Base-by-base conservation (phyloP, 441 rosid genomes). In the Cnidoscolus chayamansa region DNA sequence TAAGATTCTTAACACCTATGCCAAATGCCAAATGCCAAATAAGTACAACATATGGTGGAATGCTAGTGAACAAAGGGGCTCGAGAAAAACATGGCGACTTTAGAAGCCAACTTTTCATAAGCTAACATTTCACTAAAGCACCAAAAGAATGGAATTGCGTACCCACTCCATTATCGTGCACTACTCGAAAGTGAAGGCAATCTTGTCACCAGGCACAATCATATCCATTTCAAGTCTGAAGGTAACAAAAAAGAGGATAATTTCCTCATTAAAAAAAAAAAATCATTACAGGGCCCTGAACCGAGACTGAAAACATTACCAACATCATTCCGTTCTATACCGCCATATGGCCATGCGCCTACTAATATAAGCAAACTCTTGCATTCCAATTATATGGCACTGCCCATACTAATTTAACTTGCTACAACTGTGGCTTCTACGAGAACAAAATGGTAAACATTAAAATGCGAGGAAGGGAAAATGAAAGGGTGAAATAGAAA, bases 351-450 rank as follows among this genome's bases (percentile, higher is more conserved):
- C 69, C n/a, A 66, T 25, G 63, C 20, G 43, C 15, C 4, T 30
- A 48, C 57, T 54, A 58, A 51, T 30, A 12, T 10, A 59, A 32
- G 57, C 19, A 68, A 47, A 71, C 51, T 68, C 58, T 45, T 73
- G 54, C 75, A 78, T 65, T 54, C 66, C 67, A 54, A 72, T 47
- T 63, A 76, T 62, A 72, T 76, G 71, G 76, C 63, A 65, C 79
- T 71, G 76, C 77, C 72, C 72, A 65, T 64, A 71, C 80, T 80
- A 83, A 61, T 68, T 71, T 78, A 78, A 74, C 81, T 85, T 80
- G 79, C 82, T 65, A 63, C 72, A 71, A 77, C 76, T 75, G 78
- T 70, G 69, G 76, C 83, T 81, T 78, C 85, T 74, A 70, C 20
- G 54, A 62, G 61, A 62, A 74, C 69, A 79, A 17, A 64, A 60